Evolutionary conservation across 2,329 filamentous ascomycete genomes (phyloP).

Genomic region (Fusarium piperis): DNA sequence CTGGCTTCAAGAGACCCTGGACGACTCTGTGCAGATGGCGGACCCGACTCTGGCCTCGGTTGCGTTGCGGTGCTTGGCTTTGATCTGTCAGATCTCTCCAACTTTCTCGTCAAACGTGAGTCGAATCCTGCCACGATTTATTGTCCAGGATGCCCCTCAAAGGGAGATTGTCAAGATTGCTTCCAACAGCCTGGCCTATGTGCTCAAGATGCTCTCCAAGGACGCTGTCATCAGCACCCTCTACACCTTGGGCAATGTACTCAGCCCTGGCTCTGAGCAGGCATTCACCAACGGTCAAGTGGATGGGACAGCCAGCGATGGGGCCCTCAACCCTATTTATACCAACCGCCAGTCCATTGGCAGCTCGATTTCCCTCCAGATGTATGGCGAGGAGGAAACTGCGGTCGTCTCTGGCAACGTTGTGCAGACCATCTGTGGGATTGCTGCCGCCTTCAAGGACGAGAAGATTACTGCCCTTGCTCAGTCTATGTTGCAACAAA

Average conservation of each 20-base stretch:
- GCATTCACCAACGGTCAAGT: constrained; percentile 62
- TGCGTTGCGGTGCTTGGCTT: constrained; percentile 82
- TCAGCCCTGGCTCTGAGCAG: constrained; percentile 76
- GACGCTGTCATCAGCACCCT: constrained; percentile 95
- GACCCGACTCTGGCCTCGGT: constrained; percentile 80
- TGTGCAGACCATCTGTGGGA: constrained; percentile 94
- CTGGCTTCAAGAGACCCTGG: constrained; percentile 87
- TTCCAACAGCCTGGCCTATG: constrained; percentile 83
- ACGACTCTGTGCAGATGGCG: constrained; percentile 83
- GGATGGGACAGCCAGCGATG: constrained; percentile 54
- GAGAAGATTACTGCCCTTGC: constrained; percentile 93
- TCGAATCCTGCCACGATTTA: constrained; percentile 82
- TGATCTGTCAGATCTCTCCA: constrained; percentile 80
- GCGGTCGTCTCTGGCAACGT: constrained; percentile 83
- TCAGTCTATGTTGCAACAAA: constrained; percentile 96
- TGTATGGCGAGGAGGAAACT: constrained; percentile 81
- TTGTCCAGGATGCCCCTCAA: constrained; percentile 82
- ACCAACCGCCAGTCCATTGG: constrained; percentile 68
- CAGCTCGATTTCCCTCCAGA: constrained; percentile 81
- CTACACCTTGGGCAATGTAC: constrained; percentile 94
- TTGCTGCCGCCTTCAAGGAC: constrained; percentile 83
- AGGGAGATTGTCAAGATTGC: constrained; percentile 77
- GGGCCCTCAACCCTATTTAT: constrained; percentile 57
- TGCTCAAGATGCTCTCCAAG: constrained; percentile 84
- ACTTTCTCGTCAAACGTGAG: constrained; percentile 79